These are phyloP conservation scores for Senecio squalidus DNA, from an alignment of 140 eudicot genomes.

Conservation along the genomic window DNA sequence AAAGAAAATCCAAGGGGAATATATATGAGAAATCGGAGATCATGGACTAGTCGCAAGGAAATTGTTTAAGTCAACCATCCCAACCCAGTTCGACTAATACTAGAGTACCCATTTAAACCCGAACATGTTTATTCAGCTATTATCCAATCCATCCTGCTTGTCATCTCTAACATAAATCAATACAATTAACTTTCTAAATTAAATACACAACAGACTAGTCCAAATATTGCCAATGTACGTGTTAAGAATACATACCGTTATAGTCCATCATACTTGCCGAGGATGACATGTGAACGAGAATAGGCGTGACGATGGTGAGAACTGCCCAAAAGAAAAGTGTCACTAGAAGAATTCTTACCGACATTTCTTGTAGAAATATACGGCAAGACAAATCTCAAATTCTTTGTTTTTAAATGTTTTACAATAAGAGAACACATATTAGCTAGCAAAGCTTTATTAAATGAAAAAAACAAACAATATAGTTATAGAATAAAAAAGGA, in stretches of 20 bases:
- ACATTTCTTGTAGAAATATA: slow-evolving; percentile 33
- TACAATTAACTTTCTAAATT: background rate
- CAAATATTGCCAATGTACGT: background rate
- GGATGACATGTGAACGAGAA: slow-evolving; percentile 53
- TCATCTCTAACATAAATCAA: background rate
- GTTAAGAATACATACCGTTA: slow-evolving; percentile 22
- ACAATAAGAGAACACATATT: slow-evolving; percentile 3
- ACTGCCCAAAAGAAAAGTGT: slow-evolving; percentile 69
- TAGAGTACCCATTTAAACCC: too few relatives aligned
- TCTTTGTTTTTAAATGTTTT: slow-evolving; percentile 1
- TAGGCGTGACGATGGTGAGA: slow-evolving; percentile 62
- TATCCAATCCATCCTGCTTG: too few relatives aligned
- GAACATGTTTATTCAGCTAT: too few relatives aligned
- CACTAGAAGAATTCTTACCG: slow-evolving; percentile 43
- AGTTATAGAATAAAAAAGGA: background rate
- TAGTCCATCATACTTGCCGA: slow-evolving; percentile 24
- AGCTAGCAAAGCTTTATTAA: slow-evolving; percentile 17
- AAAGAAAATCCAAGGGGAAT: too few relatives aligned
- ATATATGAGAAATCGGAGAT: background rate
- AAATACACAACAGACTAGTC: background rate
- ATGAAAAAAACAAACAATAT: background rate
- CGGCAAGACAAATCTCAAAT: slow-evolving; percentile 2
- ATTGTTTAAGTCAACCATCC: too few relatives aligned
- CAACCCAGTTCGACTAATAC: too few relatives aligned
- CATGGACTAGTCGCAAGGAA: too few relatives aligned